phyloP scores from a whole-genome alignment of 2,329 filamentous ascomycete genomes.

The Amphichorda felina region DNA sequence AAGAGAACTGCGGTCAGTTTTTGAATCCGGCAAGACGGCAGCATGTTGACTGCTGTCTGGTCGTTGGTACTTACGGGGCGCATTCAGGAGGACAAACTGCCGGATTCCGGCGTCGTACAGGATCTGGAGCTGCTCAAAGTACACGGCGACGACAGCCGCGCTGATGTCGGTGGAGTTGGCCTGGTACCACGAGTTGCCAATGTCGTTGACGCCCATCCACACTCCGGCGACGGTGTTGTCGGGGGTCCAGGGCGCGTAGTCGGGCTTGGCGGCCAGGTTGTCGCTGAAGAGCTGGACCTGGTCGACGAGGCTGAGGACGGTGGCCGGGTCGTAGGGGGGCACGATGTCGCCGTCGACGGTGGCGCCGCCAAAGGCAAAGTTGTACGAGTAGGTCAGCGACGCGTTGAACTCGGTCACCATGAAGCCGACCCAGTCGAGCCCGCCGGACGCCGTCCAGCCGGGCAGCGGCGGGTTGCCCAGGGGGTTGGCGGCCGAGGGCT shows the following conservation, averaged over 20 bases:
- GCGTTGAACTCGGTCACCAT: slow-evolving; percentile 33
- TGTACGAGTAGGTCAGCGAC: slow-evolving; percentile 32
- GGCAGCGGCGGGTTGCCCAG: slow-evolving; percentile 50
- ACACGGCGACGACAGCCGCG: slow-evolving; percentile 26
- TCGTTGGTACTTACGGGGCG: slow-evolving; percentile 28
- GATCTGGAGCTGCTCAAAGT: slow-evolving; percentile 25
- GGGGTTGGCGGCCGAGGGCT: slow-evolving; percentile 42
- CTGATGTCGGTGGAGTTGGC: slow-evolving; percentile 19
- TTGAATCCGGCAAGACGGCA: too few species aligned
- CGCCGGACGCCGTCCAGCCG: slow-evolving; percentile 34
- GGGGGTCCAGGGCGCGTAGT: slow-evolving; percentile 26
- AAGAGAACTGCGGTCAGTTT: background rate
- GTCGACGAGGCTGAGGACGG: slow-evolving; percentile 12
- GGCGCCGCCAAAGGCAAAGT: slow-evolving; percentile 41
- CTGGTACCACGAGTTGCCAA: slow-evolving; percentile 33
- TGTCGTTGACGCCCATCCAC: slow-evolving; percentile 45
- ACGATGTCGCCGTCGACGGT: slow-evolving; percentile 40
- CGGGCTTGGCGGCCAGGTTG: slow-evolving; percentile 16
- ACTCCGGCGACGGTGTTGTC: slow-evolving; percentile 29
- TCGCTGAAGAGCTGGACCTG: slow-evolving; percentile 15
- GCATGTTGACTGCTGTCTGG: too few species aligned
- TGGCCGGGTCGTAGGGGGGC: slow-evolving; percentile 37
- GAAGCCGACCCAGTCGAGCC: slow-evolving; percentile 39
- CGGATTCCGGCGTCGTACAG: slow-evolving; percentile 41
- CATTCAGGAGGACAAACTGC: slow-evolving; percentile 47